Evolutionary conservation across 2,329 filamentous ascomycete species (phyloP).

Genomic region (Fusarium sp.): DNA sequence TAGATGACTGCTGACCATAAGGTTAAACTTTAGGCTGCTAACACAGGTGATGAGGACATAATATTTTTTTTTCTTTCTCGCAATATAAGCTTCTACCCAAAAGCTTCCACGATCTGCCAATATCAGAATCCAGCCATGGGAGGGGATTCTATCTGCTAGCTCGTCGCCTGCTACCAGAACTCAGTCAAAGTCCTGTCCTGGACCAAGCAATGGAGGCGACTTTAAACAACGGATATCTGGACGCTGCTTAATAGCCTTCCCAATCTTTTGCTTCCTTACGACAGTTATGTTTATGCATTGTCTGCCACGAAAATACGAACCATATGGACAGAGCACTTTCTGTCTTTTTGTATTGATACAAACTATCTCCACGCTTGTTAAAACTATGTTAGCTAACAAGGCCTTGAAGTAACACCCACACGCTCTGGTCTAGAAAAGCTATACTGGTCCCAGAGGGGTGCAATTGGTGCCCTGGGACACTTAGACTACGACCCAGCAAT

Average conservation of each 20-base stretch:
- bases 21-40: no score
- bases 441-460: not conserved
- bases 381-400: not conserved
- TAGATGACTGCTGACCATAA: no score
- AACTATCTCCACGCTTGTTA: fast-evolving
- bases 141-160: fast-evolving
- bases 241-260: fast-evolving
- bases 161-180: fast-evolving
- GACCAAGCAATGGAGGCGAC: not conserved
- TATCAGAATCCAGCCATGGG: fast-evolving
- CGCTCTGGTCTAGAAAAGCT: not conserved
- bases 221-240: fast-evolving
- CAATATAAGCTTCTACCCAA: no score
- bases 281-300: fast-evolving
- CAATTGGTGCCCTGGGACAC: no score
- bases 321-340: fast-evolving
- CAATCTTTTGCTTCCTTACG: fast-evolving
- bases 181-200: fast-evolving
- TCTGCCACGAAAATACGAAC: fast-evolving
- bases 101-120: no score
- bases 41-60: no score
- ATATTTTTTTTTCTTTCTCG: no score
- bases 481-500: fast-evolving
- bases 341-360: fast-evolving
- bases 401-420: fast-evolving